Evolutionary conservation across 495 filamentous ascomycete genomes (phyloP), one percentile per base, ranked within the genome.

Genomic region (Chaetomidium leptoderma): DNA sequence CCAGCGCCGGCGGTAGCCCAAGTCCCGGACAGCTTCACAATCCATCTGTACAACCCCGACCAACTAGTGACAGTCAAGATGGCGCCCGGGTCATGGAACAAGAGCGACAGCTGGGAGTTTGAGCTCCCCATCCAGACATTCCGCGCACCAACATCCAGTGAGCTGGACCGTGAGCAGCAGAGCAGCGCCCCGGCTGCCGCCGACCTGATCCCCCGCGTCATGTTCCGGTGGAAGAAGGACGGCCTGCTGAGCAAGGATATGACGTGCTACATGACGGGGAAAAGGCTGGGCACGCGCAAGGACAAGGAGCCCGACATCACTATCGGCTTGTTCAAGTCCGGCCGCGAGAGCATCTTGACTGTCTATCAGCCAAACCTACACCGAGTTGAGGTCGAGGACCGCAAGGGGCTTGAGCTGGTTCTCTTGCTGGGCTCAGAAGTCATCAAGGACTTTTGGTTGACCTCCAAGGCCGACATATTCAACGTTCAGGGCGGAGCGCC

Each of bases 41-140:
- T 97, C 52, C 88, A 92, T 61, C 85, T 98, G 11, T 97, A 97
- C 80, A 91, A 96, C 66, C 93, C 93, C 0, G 92, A 97, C 74
- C 92, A 95, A 70, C 77, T 87, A 59, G 75, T 97, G 27, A 53
- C 74, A 0, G 78, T 97, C 42, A 83, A 78, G 67, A 81, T 88
- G 68, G 81, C 88, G 56, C 75, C 83, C 40, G 87, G 87, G 51
- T 79, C 83, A 50, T 95, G 89, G 88, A 88, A 86, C 63, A 84
- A 83, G 46, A 85, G 83, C 26, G 83, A 89, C 23, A 81, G 79
- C 47, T 98, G 92, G 85, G 89, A 92, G 55, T 98, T 98, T 70
- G 89, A 92, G 66, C 86, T 98, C 77, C 93, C 93, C 0, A 85
- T 92, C 66, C 83, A 83, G 52, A 87, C 85, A 42, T 98, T 98